A percentile compares a stretch with the other conserved stretches of the same genome.
Evolutionary conservation across 306 rosid genomes (phyloP).

Genomic region (Senna tora): DNA sequence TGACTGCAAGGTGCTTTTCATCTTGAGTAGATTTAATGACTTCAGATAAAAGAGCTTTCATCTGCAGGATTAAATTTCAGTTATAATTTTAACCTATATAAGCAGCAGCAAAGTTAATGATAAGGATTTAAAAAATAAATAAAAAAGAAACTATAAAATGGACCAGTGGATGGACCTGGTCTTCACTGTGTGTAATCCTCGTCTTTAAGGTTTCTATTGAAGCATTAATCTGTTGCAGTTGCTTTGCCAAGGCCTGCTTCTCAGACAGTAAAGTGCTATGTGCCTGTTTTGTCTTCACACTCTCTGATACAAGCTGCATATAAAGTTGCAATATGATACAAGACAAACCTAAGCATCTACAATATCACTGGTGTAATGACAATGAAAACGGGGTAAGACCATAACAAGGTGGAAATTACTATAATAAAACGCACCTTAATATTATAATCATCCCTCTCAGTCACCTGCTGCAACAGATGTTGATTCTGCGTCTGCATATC

Average conservation of each 20-base stretch:
- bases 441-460: conserved; percentile 96
- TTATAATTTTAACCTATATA: background rate
- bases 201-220: conserved; percentile 59
- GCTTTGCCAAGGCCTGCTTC: conserved; percentile 79
- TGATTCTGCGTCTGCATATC: conserved; percentile 99
- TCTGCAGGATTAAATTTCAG: conserved; percentile 55
- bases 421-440: conserved; percentile 65
- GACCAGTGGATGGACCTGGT: conserved; percentile 52
- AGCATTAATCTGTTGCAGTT: conserved; percentile 71
- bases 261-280: conserved; percentile 65
- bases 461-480: conserved; percentile 82
- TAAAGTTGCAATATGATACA: conserved; percentile 38
- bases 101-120: conserved; percentile 15
- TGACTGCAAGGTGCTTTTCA: conserved; percentile 64
- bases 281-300: conserved; percentile 85
- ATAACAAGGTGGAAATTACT: conserved; percentile 14
- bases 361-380: conserved; percentile 21
- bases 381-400: conserved; percentile 17
- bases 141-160: conserved; percentile 11
- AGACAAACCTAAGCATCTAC: conserved; percentile 30
- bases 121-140: conserved; percentile 8
- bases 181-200: conserved; percentile 66
- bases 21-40: conserved; percentile 68
- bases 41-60: conserved; percentile 60
- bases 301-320: conserved; percentile 93